phyloP scores from a whole-genome alignment of 2,329 filamentous ascomycete genomes.

The Calonectria pseudoturangicola region DNA sequence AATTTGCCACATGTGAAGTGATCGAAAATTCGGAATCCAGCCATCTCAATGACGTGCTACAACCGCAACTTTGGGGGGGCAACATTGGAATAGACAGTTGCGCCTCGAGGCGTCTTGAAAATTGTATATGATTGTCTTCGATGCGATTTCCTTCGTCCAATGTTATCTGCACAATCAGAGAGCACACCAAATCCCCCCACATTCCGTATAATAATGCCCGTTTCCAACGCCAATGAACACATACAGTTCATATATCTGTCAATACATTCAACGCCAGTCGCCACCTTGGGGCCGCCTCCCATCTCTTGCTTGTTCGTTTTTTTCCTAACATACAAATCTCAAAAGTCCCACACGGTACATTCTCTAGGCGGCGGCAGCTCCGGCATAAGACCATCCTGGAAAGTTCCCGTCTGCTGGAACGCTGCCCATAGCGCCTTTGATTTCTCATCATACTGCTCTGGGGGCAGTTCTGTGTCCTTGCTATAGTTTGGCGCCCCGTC shows the following conservation, averaged over 20 bases:
- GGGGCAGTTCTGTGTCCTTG: conserved; percentile 76
- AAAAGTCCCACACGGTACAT: conserved; percentile 85
- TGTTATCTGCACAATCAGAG: conserved; percentile 3
- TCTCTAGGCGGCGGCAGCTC: conserved; percentile 85
- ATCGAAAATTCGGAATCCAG: neutral
- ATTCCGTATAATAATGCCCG: conserved; percentile 35
- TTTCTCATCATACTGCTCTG: conserved; percentile 74
- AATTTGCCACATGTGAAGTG: conserved; percentile 10
- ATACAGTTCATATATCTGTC: conserved; percentile 34
- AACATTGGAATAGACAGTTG: neutral
- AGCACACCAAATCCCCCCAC: neutral
- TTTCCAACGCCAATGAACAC: conserved; percentile 47
- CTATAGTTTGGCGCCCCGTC: conserved; percentile 79
- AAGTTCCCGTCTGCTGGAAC: conserved; percentile 79
- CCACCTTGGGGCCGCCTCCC: conserved; percentile 19
- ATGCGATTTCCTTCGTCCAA: conserved; percentile 1
- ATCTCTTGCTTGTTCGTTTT: conserved; percentile 16
- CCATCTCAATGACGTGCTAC: too few relatives aligned
- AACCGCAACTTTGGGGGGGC: neutral
- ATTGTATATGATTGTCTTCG: neutral
- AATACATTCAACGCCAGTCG: conserved; percentile 40
- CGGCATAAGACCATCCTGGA: conserved; percentile 83
- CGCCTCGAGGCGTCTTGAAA: conserved; percentile 3
- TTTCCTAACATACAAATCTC: conserved; percentile 45
- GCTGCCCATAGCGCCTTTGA: conserved; percentile 78